Conservation (phyloP, 305 asterid species). For the Fraxinus greggii region DNA sequence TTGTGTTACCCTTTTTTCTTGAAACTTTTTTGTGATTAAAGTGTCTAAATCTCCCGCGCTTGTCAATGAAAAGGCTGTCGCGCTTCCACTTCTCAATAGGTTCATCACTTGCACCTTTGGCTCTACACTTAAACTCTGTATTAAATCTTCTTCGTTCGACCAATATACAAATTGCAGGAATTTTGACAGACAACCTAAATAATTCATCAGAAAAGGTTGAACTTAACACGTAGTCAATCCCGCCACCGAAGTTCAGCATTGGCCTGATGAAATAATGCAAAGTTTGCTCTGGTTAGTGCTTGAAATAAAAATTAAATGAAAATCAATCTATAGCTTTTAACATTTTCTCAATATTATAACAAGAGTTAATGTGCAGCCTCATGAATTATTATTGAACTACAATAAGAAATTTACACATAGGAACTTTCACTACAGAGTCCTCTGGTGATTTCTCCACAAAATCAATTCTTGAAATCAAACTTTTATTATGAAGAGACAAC, state of each 20-base stretch:
- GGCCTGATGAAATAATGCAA: not conserved
- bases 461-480: not conserved
- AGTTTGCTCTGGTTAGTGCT: not conserved
- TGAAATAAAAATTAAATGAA: not conserved
- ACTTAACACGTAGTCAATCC: not conserved
- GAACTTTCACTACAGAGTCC: not conserved
- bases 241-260: not conserved
- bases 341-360: not conserved
- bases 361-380: not conserved
- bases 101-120: slow-evolving; percentile 42
- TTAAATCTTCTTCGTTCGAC: slow-evolving; percentile 36
- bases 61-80: slow-evolving; percentile 68
- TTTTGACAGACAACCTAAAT: slow-evolving; percentile 51
- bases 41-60: slow-evolving; percentile 52
- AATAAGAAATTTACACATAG: not conserved
- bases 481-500: not conserved
- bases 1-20: slow-evolving; percentile 56
- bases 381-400: not conserved
- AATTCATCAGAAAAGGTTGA: slow-evolving; percentile 1
- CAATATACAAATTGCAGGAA: slow-evolving; percentile 37
- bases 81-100: slow-evolving; percentile 59
- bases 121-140: slow-evolving; percentile 43
- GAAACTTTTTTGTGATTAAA: slow-evolving; percentile 78
- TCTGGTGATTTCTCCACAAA: not conserved
- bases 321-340: not conserved